Evolutionary conservation across 495 filamentous ascomycete species (phyloP), one percentile per base, ranked within the genome.

Genomic region (Aspergillus panamensis): DNA sequence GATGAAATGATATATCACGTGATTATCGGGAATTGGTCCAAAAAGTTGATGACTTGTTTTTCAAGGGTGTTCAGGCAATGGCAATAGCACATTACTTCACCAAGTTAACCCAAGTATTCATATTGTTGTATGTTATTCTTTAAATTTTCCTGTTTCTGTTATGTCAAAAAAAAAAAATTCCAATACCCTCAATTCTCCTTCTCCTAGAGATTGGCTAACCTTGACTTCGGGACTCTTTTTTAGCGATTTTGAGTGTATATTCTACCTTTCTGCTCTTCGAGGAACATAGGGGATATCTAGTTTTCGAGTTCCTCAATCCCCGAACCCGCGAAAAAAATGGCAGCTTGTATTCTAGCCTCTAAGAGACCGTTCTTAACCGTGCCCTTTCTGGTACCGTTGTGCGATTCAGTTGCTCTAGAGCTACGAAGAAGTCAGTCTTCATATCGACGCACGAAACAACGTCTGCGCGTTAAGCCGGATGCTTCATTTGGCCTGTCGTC

Each of bases 401-500:
- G 66, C 48, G 73, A 78, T 52, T 57, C 70, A 7, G 55, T 70
- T 25, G 57, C 67, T 17, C 48, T 71, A 10, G 66, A 62, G 53
- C 61, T 65, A 51, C 73, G 65, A 57, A 82, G 88, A 43, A 79
- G 86, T 64, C 82, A 91, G 71, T 89, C 88, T 54, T 82, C 87
- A 35, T 80, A 84, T 40, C 76, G 83, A 42, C 87, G 90, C 32
- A 87, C 84, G 43, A 87, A 84, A 70, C 84, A 86, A 73, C 81
- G 84, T 12, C 82, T 92, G 59, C 83, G 84, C 59, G 79, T 92
- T 62, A 83, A 86, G 54, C 87, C 87, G 25, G 86, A 91, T 72
- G 77, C 82, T 10, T 87, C 88, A 53, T 93, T 90, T 74, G 76
- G 81, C 51, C 62, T 72, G 17, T 66, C 80, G 9, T 61, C 72